phyloP scores from a whole-genome alignment of 2,329 filamentous ascomycete genomes.

The Trichophaea hybrida region DNA sequence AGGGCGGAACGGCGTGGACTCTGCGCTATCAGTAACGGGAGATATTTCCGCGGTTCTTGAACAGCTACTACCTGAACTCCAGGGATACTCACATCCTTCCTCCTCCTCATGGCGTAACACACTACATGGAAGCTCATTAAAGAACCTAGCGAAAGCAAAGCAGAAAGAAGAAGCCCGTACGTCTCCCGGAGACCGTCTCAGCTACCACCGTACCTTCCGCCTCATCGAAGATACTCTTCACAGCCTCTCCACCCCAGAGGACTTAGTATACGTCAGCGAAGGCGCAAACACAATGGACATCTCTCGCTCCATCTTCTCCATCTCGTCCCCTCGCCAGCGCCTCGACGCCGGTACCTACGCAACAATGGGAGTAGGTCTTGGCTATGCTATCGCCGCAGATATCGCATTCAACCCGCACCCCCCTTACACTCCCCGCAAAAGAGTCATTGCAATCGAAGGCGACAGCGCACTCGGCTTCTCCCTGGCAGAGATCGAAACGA shows the following conservation, averaged over 20 bases:
- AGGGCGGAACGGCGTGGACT: conserved; percentile 38
- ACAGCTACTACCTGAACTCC: conserved; percentile 38
- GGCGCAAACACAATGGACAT: conserved; percentile 50
- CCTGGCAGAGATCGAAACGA: conserved; percentile 43
- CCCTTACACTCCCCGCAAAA: conserved; percentile 33
- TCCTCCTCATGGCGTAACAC: conserved; percentile 29
- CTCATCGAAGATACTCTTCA: conserved; percentile 40
- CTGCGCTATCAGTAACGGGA: conserved; percentile 38
- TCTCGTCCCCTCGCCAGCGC: conserved; percentile 41
- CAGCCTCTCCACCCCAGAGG: conserved; percentile 34
- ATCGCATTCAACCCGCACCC: conserved; percentile 38
- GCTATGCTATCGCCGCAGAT: conserved; percentile 43
- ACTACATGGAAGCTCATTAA: conserved; percentile 31
- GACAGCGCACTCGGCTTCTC: conserved; percentile 44
- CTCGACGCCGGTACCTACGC: conserved; percentile 46
- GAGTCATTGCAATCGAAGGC: conserved; percentile 43
- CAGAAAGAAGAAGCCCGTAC: conserved; percentile 32
- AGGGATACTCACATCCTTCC: conserved; percentile 24
- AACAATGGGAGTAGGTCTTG: conserved; percentile 46
- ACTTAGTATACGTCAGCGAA: conserved; percentile 43
- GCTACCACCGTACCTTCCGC: conserved; percentile 39
- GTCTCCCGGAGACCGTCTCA: conserved; percentile 27
- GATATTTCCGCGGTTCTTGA: conserved; percentile 39
- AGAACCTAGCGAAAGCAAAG: conserved; percentile 36
- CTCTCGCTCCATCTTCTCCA: conserved; percentile 40